Evolutionary conservation across 208 protist genomes (phyloP).

Genomic region (Crithidia thermophila): DNA sequence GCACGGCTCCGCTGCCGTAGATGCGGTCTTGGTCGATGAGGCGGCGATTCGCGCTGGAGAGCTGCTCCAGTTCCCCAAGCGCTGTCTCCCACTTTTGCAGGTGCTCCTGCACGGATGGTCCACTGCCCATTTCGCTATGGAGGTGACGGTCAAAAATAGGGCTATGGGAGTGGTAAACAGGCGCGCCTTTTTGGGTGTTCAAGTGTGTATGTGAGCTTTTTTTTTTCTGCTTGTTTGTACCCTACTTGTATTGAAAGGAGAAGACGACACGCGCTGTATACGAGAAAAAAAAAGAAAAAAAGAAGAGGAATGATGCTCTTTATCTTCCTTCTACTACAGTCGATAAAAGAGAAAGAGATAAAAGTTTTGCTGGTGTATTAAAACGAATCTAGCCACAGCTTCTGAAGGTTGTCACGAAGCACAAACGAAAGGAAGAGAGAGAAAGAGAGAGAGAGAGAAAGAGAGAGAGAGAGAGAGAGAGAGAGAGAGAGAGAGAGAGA

Average conservation of each 20-base stretch:
- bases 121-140: conserved; percentile 69
- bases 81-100: conserved; percentile 76
- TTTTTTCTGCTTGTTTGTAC: too few relatives aligned
- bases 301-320: conserved; percentile 18
- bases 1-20: conserved; percentile 28
- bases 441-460: background rate
- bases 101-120: conserved; percentile 63
- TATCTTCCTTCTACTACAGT: background rate
- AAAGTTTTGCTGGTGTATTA: background rate
- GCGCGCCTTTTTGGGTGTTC: too few relatives aligned
- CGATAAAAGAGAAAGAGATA: background rate
- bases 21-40: conserved; percentile 69
- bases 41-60: conserved; percentile 56
- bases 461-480: conserved; percentile 1
- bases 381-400: too few relatives aligned
- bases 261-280: conserved; percentile 7
- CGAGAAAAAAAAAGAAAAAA: conserved; percentile 15
- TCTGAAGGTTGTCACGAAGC: too few relatives aligned
- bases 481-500: background rate
- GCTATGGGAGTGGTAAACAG: too few relatives aligned
- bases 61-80: conserved; percentile 60
- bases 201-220: too few relatives aligned
- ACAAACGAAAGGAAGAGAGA: background rate
- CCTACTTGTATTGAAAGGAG: too few relatives aligned
- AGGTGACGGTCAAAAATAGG: background rate